These are phyloP conservation scores for Usnea hakonensis DNA, from an alignment of 495 filamentous ascomycete genomes.

Conservation along the genomic window DNA sequence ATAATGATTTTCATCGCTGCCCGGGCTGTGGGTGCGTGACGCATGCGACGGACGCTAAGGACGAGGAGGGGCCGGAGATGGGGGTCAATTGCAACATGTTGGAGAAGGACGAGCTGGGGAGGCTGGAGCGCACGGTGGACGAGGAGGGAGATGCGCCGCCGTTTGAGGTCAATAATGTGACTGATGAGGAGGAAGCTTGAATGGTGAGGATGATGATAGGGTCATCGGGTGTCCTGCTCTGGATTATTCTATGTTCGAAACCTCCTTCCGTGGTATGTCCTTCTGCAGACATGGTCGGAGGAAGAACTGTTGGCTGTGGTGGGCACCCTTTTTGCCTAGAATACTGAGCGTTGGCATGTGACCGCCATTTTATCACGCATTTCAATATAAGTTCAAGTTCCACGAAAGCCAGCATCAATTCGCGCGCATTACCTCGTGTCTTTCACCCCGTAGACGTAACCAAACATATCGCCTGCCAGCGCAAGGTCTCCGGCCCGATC, in stretches of 20 bases:
- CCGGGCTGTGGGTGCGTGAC: constrained; percentile 3
- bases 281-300: neutral
- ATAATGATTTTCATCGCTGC: neutral
- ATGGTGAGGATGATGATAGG: neutral
- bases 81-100: constrained; percentile 11
- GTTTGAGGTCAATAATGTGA: neutral
- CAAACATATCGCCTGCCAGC: too few species aligned
- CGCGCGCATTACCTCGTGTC: too few species aligned
- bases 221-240: neutral
- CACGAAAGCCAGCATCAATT: too few species aligned
- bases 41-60: neutral
- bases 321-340: too few species aligned
- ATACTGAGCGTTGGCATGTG: too few species aligned
- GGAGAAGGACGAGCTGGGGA: constrained; percentile 5
- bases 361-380: too few species aligned
- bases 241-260: neutral
- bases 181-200: neutral
- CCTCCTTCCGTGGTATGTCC: neutral
- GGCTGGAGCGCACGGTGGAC: neutral
- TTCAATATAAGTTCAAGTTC: too few species aligned
- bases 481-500: too few species aligned
- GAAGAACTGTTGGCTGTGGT: neutral
- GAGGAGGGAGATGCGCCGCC: neutral
- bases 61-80: neutral
- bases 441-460: too few species aligned